These are phyloP conservation scores for Astrocystis sublimbata DNA, from an alignment of 495 filamentous ascomycete species.

Conservation along the genomic window DNA sequence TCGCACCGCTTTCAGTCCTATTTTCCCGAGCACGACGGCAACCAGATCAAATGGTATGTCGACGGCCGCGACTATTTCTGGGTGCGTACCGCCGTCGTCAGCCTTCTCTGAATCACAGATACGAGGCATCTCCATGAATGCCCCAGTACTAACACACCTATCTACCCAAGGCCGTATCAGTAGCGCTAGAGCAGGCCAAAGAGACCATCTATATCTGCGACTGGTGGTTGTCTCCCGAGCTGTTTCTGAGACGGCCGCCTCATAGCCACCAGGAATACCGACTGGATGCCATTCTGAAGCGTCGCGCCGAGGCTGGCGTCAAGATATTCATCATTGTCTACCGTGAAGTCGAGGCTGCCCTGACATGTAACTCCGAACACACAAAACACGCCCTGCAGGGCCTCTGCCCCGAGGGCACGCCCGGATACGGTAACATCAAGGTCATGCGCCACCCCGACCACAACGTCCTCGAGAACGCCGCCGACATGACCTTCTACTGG, in stretches of 20 bases:
- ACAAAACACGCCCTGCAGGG: constrained; percentile 84
- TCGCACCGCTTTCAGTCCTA: constrained; percentile 84
- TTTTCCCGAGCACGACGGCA: constrained; percentile 80
- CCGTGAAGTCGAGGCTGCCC: constrained; percentile 79
- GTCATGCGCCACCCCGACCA: constrained; percentile 95
- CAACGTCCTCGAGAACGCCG: constrained; percentile 88
- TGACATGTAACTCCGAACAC: constrained; percentile 90
- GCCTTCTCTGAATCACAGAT: not conserved
- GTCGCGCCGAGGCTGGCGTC: constrained; percentile 85
- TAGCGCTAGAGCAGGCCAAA: constrained; percentile 79
- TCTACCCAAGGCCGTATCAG: constrained; percentile 64
- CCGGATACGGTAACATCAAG: constrained; percentile 81
- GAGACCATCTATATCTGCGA: constrained; percentile 95
- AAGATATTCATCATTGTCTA: constrained; percentile 95
- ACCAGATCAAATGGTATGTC: constrained; percentile 95
- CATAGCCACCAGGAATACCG: constrained; percentile 82
- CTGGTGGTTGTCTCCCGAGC: constrained; percentile 95
- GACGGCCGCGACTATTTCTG: constrained; percentile 92
- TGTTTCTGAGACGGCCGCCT: constrained; percentile 86
- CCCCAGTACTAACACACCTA: not conserved
- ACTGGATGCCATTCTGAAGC: constrained; percentile 82
- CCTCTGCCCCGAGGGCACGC: constrained; percentile 76
- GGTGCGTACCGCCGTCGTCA: constrained; percentile 41
- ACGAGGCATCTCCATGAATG: not conserved
- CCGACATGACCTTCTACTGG: constrained; percentile 98